Evolutionary conservation across 495 filamentous ascomycete species (phyloP).

Genomic region (Lentithecium fluviatile): DNA sequence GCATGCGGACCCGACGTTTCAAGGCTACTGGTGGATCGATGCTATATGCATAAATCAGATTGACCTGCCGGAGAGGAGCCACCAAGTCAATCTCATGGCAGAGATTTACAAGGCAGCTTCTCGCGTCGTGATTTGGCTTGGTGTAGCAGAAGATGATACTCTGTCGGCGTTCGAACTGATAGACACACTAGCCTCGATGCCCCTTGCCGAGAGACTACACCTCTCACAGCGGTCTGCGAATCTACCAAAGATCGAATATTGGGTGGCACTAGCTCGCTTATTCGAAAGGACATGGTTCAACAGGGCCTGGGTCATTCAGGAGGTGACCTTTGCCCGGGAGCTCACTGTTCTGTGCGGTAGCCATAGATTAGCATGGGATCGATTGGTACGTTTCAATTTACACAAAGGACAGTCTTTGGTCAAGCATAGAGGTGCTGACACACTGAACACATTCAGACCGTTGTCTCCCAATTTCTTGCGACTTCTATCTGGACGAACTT

Average conservation of each 20-base stretch:
- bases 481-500: background rate
- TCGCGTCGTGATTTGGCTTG: conserved; percentile 16
- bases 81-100: conserved; percentile 10
- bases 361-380: background rate
- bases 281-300: background rate
- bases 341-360: background rate
- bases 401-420: too few relatives aligned
- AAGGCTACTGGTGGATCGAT: background rate
- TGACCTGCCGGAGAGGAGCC: conserved; percentile 1
- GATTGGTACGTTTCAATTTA: background rate
- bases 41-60: conserved; percentile 16
- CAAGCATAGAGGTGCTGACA: too few relatives aligned
- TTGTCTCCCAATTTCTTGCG: background rate
- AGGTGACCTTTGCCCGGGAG: background rate
- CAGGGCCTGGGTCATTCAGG: background rate
- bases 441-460: too few relatives aligned
- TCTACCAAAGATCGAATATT: background rate
- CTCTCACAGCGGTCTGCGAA: background rate
- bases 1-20: background rate
- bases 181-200: background rate
- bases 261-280: background rate
- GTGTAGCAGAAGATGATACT: background rate
- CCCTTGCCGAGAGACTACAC: background rate
- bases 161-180: background rate
- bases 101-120: conserved; percentile 7